These are phyloP conservation scores for Fusarium verrucosum DNA, from an alignment of 2,329 filamentous ascomycete species.

Conservation along the genomic window DNA sequence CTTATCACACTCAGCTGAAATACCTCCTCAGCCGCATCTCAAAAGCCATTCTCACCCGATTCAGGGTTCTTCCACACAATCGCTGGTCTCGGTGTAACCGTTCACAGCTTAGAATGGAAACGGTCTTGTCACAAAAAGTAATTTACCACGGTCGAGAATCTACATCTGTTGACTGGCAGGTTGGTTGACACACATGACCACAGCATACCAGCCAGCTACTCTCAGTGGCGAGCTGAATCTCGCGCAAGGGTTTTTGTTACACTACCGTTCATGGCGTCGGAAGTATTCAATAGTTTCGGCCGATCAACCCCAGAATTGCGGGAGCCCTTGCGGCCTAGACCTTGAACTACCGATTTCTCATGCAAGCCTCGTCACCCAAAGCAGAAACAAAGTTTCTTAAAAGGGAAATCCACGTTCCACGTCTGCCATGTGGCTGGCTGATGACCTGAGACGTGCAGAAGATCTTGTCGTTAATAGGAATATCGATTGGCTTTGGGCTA, in stretches of 20 bases:
- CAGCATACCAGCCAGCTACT: not conserved
- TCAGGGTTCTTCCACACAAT: not conserved
- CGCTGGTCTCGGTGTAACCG: not conserved
- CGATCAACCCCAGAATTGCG: constrained; percentile 21
- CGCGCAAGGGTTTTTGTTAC: not conserved
- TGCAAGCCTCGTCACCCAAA: constrained; percentile 15
- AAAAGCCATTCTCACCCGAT: not conserved
- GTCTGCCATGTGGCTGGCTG: constrained; percentile 21
- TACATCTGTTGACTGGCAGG: not conserved
- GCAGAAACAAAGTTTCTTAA: not conserved
- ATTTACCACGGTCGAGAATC: constrained; percentile 5
- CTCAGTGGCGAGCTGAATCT: constrained; percentile 9
- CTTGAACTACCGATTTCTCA: not conserved
- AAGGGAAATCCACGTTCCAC: constrained; percentile 6
- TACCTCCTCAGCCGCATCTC: constrained; percentile 11
- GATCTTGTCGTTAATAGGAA: too few relatives aligned
- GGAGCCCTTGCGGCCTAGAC: constrained; percentile 7
- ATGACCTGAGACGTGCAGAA: not conserved
- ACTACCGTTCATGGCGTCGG: constrained; percentile 1
- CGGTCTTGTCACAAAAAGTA: constrained; percentile 3
- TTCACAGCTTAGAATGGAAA: not conserved
- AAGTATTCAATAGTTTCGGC: constrained; percentile 15
- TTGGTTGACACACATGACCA: not conserved
- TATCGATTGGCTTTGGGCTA: not conserved
- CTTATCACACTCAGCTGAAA: not conserved